A percentile compares a stretch with the other conserved stretches of the same genome.
Evolutionary conservation across 1,139 yeast species (phyloP).

Genomic region (Sugiyamaella pinicola): DNA sequence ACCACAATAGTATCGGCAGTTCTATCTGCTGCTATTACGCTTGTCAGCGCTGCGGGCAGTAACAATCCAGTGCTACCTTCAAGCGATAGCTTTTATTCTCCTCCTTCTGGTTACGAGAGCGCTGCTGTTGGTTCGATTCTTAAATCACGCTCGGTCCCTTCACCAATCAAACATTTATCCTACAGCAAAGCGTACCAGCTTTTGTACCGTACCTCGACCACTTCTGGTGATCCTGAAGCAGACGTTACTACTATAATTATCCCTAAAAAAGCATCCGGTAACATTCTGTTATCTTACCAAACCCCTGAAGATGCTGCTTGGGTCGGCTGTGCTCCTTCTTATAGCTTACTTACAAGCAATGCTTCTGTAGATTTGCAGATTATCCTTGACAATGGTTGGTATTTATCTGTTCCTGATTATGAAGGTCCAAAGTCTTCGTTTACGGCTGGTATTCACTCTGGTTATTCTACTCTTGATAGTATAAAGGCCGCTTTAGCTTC

Average conservation of each 20-base stretch:
- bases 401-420: conserved; percentile 30
- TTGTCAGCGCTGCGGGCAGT: conserved; percentile 5
- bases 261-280: conserved; percentile 28
- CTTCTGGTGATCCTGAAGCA: conserved; percentile 33
- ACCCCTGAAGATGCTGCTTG: conserved; percentile 37
- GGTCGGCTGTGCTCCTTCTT: conserved; percentile 39
- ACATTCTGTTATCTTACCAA: conserved; percentile 35
- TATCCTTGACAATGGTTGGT: conserved; percentile 31
- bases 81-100: conserved; percentile 33
- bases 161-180: conserved; percentile 22
- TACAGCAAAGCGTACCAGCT: conserved; percentile 35
- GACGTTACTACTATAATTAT: conserved; percentile 37
- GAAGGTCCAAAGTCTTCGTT: conserved; percentile 31
- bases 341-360: conserved; percentile 24
- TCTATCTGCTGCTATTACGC: background rate
- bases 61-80: conserved; percentile 22
- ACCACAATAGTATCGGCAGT: conserved; percentile 6
- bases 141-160: conserved; percentile 23
- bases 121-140: conserved; percentile 28
- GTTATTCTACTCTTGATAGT: conserved; percentile 32
- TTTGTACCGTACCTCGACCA: conserved; percentile 33
- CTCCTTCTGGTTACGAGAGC: conserved; percentile 29
- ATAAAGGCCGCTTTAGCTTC: conserved; percentile 30
- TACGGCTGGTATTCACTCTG: conserved; percentile 32
- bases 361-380: conserved; percentile 22